These are phyloP conservation scores for Penicillium argentinense DNA, from an alignment of 495 filamentous ascomycete genomes.

Conservation along the genomic window DNA sequence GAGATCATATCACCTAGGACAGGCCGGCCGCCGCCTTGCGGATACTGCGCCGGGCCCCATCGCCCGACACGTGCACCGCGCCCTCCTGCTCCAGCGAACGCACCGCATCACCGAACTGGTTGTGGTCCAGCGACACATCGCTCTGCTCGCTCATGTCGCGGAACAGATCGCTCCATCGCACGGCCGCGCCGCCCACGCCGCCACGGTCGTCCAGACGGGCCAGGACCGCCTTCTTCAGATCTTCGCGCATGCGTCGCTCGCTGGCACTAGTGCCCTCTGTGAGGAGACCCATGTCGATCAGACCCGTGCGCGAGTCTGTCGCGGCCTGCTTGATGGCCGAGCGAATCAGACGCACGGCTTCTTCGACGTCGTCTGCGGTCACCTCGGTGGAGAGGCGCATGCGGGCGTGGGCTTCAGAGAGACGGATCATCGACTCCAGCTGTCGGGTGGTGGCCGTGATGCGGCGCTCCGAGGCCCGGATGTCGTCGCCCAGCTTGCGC, in stretches of 20 bases:
- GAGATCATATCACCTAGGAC: conserved; percentile 13
- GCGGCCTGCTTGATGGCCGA: conserved; percentile 95
- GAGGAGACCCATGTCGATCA: conserved; percentile 95
- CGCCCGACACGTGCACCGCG: conserved; percentile 73
- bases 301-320: conserved; percentile 84
- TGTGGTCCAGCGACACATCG: conserved; percentile 67
- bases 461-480: conserved; percentile 87
- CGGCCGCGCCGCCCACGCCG: conserved; percentile 56
- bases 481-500: conserved; percentile 93
- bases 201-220: conserved; percentile 75
- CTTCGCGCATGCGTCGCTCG: conserved; percentile 76
- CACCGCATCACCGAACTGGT: conserved; percentile 80
- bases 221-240: conserved; percentile 79
- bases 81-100: conserved; percentile 83
- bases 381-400: conserved; percentile 83
- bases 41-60: conserved; percentile 79
- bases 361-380: conserved; percentile 77
- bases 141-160: conserved; percentile 72
- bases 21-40: conserved; percentile 51
- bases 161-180: conserved; percentile 75
- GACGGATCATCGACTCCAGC: conserved; percentile 94
- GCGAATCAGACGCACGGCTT: conserved; percentile 90
- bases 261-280: conserved; percentile 86
- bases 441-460: conserved; percentile 97
- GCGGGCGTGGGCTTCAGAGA: conserved; percentile 94